Conservation (phyloP, 441 rosid genomes). For the Daphne laureola region DNA sequence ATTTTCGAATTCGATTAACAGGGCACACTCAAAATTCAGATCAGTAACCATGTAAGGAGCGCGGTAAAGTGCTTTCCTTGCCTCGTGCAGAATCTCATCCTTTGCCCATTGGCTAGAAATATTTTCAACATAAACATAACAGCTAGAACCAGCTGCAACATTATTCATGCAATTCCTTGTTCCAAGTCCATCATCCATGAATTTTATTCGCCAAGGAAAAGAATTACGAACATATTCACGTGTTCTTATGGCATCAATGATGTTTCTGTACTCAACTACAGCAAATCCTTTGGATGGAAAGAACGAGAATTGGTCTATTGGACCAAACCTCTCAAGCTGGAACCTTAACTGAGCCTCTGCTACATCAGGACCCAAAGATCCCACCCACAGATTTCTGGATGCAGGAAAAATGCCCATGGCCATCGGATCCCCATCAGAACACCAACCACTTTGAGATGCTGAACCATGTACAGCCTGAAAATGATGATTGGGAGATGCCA, state of each 20-base stretch:
- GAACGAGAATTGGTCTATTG: constrained; percentile 64
- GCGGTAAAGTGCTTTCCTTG: constrained; percentile 67
- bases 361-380: constrained; percentile 64
- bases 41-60: constrained; percentile 78
- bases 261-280: constrained; percentile 75
- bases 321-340: constrained; percentile 87
- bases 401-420: constrained; percentile 79
- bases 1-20: constrained; percentile 85
- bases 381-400: constrained; percentile 80
- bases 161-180: constrained; percentile 69
- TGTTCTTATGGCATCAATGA: constrained; percentile 81
- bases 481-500: constrained; percentile 58
- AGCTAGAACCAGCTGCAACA: constrained; percentile 71
- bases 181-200: constrained; percentile 85
- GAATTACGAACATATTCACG: constrained; percentile 72
- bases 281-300: constrained; percentile 77
- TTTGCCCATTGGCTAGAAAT: constrained; percentile 78
- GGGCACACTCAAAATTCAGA: constrained; percentile 69
- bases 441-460: constrained; percentile 48
- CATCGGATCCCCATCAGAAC: constrained; percentile 70
- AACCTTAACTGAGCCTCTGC: constrained; percentile 75
- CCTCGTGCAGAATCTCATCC: constrained; percentile 83
- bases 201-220: constrained; percentile 77
- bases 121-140: constrained; percentile 72
- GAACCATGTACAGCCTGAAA: constrained; percentile 35